Base-by-base conservation (phyloP, 148 eudicot species). In the Silene conica region DNA sequence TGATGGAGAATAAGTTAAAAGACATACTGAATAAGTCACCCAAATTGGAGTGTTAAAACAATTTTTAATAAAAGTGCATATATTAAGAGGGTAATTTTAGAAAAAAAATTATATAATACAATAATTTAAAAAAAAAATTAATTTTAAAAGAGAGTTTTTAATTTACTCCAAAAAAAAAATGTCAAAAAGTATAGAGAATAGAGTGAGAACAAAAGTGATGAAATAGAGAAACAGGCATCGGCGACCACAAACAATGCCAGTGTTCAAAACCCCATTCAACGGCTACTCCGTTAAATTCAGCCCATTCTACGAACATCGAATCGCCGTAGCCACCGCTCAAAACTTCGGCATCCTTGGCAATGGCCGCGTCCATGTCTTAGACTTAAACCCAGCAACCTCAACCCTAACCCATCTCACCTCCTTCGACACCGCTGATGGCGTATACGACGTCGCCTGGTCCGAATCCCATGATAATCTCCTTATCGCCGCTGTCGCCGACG, bases 321-420 rank as follows among this genome's bases (percentile, higher is more conserved):
- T 94, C 67, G 98, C 98, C 56, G 93, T 94, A 43, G 98, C 87
- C 79, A 91, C 98, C 61, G 59, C 96, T 73, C 98, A 95, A 60
- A 95, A 95, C 87, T 95, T 95, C 83, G 98, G 98, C 67, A 95
- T 95, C 82, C 92, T 95, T 57, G 98, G 98, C 71, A 94, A 92
- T 82, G 98, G 97, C 78, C 96, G 97, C 22, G 66, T 92, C 78
- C 97, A 95, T 86, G 70, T 95, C 75, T 83, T 95, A 65, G 88
- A 88, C 79, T 87, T 94, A 50, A 76, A 85, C 73, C 91, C 23
- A 15, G 74, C 75, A 74, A 59, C 16, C 31, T 76, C 66, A 15
- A 61, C 1, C 80, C 65, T 94, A 77, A 8, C 97, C 74, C 82
- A 88, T 63, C 28, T 89, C 65, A 82, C 89, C 78, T 76, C 88